These are phyloP conservation scores for Plenodomus biglobosus DNA, from an alignment of 2,329 filamentous ascomycete species.

Conservation along the genomic window DNA sequence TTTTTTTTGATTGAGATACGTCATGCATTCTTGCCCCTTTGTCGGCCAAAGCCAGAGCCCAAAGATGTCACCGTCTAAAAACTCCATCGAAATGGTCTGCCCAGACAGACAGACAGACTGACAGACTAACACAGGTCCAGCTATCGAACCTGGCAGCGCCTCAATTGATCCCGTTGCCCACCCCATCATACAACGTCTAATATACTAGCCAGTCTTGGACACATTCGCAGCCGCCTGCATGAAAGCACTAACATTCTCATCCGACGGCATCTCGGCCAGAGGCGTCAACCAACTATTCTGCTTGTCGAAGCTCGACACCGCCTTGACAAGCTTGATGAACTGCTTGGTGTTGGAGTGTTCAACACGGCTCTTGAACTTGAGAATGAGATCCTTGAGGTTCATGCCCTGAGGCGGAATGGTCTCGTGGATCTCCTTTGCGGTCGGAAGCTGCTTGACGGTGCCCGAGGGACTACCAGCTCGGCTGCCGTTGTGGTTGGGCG, in stretches of 20 bases:
- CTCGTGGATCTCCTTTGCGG: constrained; percentile 49
- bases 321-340: constrained; percentile 51
- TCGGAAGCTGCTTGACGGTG: constrained; percentile 39
- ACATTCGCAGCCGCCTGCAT: constrained; percentile 18
- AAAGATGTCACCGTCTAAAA: background rate
- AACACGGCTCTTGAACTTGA: constrained; percentile 47
- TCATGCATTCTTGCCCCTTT: background rate
- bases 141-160: background rate
- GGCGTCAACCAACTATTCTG: constrained; percentile 33
- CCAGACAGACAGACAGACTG: too few relatives aligned
- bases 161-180: background rate
- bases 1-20: background rate
- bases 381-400: constrained; percentile 45
- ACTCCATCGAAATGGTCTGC: background rate
- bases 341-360: constrained; percentile 38
- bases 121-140: background rate
- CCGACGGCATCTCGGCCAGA: constrained; percentile 33
- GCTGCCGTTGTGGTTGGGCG: constrained; percentile 25
- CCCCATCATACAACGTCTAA: background rate
- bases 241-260: constrained; percentile 28
- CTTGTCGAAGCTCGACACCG: constrained; percentile 37
- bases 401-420: constrained; percentile 50
- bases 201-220: constrained; percentile 11
- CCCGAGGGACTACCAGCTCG: constrained; percentile 34
- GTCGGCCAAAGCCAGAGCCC: background rate